phyloP scores from a whole-genome alignment of 1,284 basidiomycete species.

The Jaminaea rosea region DNA sequence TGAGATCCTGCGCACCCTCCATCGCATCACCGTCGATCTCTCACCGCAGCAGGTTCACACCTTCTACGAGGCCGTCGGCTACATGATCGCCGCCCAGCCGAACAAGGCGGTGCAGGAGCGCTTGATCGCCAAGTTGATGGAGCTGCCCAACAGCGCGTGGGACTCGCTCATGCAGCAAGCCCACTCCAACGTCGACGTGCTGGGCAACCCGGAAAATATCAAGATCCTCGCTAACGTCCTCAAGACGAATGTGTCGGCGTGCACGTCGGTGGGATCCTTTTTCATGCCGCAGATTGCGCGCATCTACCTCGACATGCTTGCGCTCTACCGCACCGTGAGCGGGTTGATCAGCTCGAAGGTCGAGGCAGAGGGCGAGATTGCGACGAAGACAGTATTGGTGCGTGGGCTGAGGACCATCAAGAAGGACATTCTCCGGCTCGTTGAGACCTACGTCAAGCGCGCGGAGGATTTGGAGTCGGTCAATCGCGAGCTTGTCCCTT shows the following conservation, averaged over 20 bases:
- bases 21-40: conserved; percentile 89
- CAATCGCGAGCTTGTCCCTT: conserved; percentile 85
- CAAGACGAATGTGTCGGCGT: conserved; percentile 97
- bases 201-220: conserved; percentile 85
- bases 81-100: conserved; percentile 98
- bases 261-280: conserved; percentile 91
- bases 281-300: conserved; percentile 93
- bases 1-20: conserved; percentile 84
- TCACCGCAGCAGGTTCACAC: conserved; percentile 72
- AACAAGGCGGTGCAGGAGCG: conserved; percentile 95
- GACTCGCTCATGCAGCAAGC: conserved; percentile 95
- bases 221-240: conserved; percentile 94
- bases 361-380: conserved; percentile 66
- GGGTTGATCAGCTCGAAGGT: conserved; percentile 95
- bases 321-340: conserved; percentile 92
- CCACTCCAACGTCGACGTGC: conserved; percentile 80
- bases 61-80: conserved; percentile 77
- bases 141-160: conserved; percentile 95
- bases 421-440: conserved; percentile 89
- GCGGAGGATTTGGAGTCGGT: conserved; percentile 91
- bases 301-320: conserved; percentile 97
- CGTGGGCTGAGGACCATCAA: conserved; percentile 91
- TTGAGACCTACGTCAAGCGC: conserved; percentile 95
- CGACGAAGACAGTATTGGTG: conserved; percentile 95
- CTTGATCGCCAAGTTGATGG: conserved; percentile 90